Conservation (phyloP, 139 green algal species). For the Dunaliella sp. region DNA sequence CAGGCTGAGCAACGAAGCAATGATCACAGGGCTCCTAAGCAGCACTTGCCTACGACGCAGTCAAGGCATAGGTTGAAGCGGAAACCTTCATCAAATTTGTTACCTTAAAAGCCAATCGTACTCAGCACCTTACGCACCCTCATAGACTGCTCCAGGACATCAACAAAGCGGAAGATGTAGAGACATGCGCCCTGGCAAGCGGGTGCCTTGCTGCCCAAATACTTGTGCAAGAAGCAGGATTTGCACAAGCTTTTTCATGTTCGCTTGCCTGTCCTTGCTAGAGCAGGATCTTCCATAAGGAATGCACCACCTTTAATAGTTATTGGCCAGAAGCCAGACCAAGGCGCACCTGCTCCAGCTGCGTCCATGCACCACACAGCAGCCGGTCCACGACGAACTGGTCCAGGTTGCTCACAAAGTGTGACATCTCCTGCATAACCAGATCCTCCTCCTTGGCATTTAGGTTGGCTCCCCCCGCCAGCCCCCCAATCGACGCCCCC, state of each 20-base stretch:
- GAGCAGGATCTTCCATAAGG: not conserved
- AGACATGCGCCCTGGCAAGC: not conserved
- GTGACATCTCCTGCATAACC: constrained; percentile 30
- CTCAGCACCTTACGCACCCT: not conserved
- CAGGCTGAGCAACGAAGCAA: too few relatives aligned
- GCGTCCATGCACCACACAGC: constrained; percentile 2
- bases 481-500: not conserved
- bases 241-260: not conserved
- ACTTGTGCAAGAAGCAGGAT: not conserved
- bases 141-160: not conserved
- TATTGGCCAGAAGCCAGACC: not conserved
- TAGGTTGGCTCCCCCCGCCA: not conserved
- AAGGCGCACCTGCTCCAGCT: constrained; percentile 17
- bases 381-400: constrained; percentile 39
- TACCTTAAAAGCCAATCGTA: too few relatives aligned
- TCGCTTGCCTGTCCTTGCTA: too few relatives aligned
- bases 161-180: not conserved
- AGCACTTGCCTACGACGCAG: too few relatives aligned
- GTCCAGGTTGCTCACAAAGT: constrained; percentile 40
- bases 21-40: too few relatives aligned
- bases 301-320: not conserved
- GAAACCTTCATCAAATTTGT: too few relatives aligned
- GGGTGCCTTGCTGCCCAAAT: not conserved
- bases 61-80: too few relatives aligned
- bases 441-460: constrained; percentile 7